These are phyloP conservation scores for Acanthamoeba lenticulata DNA, from an alignment of 208 protist genomes.

Conservation along the genomic window DNA sequence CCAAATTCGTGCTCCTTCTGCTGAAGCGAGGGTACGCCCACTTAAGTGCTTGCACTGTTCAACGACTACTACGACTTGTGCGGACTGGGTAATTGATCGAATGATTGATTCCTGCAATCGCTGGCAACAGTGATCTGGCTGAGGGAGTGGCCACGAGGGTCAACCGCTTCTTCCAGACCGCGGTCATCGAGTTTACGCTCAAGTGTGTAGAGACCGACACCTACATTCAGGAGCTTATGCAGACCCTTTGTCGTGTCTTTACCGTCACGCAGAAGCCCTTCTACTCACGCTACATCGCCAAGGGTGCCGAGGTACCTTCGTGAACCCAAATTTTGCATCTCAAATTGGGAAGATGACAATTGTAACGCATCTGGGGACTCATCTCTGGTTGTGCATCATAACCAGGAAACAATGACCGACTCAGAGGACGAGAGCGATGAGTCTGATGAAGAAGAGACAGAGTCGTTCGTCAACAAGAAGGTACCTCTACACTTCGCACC, in stretches of 20 bases:
- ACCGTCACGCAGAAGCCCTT: slow-evolving; percentile 33
- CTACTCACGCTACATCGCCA: background rate
- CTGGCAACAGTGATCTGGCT: background rate
- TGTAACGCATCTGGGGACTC: no score
- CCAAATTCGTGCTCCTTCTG: background rate
- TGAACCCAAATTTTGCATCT: background rate
- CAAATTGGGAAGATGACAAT: background rate
- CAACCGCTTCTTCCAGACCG: slow-evolving; percentile 15
- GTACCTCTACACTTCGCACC: background rate
- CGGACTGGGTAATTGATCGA: no score
- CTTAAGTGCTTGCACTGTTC: no score
- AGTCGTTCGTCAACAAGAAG: slow-evolving; percentile 30
- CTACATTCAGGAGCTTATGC: background rate
- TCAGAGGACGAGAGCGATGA: slow-evolving; percentile 15
- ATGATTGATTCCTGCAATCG: background rate
- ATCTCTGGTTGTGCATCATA: no score
- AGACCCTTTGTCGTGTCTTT: slow-evolving; percentile 15
- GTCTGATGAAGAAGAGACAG: background rate
- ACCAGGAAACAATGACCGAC: background rate
- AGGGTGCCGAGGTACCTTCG: background rate
- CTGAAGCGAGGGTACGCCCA: slow-evolving; percentile 25
- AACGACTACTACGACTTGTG: no score
- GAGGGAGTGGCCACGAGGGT: background rate
- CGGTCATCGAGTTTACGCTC: background rate
- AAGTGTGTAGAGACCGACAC: slow-evolving; percentile 4